phyloP scores from a whole-genome alignment of 768 basidiomycete species.

The Hysterangium stoloniferum region DNA sequence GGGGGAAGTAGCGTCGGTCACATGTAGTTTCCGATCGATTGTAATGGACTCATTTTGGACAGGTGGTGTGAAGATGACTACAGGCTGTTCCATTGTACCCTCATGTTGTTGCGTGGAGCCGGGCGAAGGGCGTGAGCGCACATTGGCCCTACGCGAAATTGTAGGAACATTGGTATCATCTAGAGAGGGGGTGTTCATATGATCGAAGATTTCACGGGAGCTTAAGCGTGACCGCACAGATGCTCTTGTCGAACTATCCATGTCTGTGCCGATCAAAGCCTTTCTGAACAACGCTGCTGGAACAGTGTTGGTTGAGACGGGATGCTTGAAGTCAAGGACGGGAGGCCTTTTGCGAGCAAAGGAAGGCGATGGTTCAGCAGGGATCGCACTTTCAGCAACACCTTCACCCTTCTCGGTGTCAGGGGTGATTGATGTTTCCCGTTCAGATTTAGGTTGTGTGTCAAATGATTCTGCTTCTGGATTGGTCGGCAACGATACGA shows the following conservation, averaged over 20 bases:
- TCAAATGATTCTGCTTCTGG: neutral
- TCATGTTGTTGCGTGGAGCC: conserved; percentile 2
- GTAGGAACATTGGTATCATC: conserved; percentile 65
- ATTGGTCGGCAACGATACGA: neutral
- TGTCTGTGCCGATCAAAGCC: conserved; percentile 45
- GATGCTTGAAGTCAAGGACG: conserved; percentile 68
- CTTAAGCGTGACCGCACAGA: conserved; percentile 69
- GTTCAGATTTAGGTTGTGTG: neutral
- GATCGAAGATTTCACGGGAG: conserved; percentile 68
- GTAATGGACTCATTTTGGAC: conserved; percentile 11
- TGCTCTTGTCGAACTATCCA: conserved; percentile 61
- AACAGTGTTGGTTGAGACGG: conserved; percentile 61
- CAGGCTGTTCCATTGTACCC: conserved; percentile 14
- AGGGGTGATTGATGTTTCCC: conserved; percentile 8
- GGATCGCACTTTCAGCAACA: conserved; percentile 6
- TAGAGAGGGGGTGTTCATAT: conserved; percentile 60
- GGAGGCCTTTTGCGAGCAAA: conserved; percentile 52
- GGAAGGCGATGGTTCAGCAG: conserved; percentile 9
- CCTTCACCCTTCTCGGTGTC: conserved; percentile 1
- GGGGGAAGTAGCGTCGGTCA: conserved; percentile 38
- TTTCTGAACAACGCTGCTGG: conserved; percentile 78
- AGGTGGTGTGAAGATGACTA: conserved; percentile 38
- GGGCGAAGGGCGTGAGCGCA: conserved; percentile 23
- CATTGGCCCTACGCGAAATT: conserved; percentile 49
- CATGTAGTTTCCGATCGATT: conserved; percentile 30